Evolutionary conservation across 768 basidiomycete genomes (phyloP), one percentile per base, ranked within the genome.

Genomic region (Trametes gibbosa): DNA sequence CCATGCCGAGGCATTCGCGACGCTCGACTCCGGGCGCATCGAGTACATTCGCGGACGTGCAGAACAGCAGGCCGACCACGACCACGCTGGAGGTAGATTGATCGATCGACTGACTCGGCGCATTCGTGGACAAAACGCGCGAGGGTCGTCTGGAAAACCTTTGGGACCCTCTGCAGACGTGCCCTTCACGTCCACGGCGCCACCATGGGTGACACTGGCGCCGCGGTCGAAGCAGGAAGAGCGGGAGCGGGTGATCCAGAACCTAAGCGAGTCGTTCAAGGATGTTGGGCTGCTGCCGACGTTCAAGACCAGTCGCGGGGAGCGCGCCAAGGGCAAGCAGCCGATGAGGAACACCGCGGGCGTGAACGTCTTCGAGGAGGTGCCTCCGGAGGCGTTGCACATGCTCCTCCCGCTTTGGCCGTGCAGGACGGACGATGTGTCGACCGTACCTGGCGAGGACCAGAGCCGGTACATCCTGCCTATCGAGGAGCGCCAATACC

Each of bases 361-460:
- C 49, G 50, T 63, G 14, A 66, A 64, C 42, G 66, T 70, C 42
- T 68, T 70, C 61, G 68, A 65, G 48, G 58, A 82, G 34, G 77
- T 92, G 37, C 86, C 87, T 0, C 72, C 80, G 5, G 89, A 92
- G 14, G 82, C 83, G 23, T 75, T 92, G 51, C 90, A 87, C 69
- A 92, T 93, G 91, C 79, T 92, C 24, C 76, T 93, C 17, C 91
- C 91, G 16, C 77, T 93, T n/a, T 93, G 90, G 90, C 84, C 87
- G 9, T 81, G 85, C 17, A 86, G 89, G 63, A 89, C 83, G 1
- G 89, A 89, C 69, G 67, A 80, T 0, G 65, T 35, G 27, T 65
- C 68, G 53, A 60, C 67, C 14, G 54, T 63, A 53, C 52, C 53
- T 34, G 55, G 48, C 10, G 64, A 66, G 48, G 63, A 69, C 47